Percentiles rank a stretch among this genome's conserved stretches.
phyloP scores from a whole-genome alignment of 2,329 filamentous ascomycete species.

The Cytospora piceicola region DNA sequence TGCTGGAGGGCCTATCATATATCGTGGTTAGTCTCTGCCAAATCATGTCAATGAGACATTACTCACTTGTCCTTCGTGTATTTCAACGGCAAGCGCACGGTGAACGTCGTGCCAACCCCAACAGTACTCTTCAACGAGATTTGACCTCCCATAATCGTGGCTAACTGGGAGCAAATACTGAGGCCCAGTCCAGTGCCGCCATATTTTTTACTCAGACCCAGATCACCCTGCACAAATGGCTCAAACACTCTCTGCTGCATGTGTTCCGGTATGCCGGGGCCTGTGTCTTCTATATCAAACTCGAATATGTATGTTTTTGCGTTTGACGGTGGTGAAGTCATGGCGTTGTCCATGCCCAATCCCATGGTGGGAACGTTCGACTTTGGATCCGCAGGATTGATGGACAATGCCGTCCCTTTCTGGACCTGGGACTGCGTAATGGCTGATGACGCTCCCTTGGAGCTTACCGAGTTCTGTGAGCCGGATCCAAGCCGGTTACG shows the following conservation, averaged over 20 bases:
- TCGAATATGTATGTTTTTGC: constrained; percentile 76
- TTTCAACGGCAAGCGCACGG: constrained; percentile 78
- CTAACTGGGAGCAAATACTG: constrained; percentile 87
- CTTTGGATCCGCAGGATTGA: constrained; percentile 66
- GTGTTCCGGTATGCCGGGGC: constrained; percentile 78
- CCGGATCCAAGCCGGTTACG: constrained; percentile 53
- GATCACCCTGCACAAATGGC: constrained; percentile 91
- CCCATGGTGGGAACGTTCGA: constrained; percentile 48
- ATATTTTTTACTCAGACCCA: constrained; percentile 86
- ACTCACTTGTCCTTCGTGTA: constrained; percentile 70
- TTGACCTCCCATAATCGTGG: constrained; percentile 78
- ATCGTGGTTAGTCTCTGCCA: neutral
- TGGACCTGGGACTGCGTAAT: constrained; percentile 39
- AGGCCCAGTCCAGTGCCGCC: constrained; percentile 87
- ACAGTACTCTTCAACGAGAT: constrained; percentile 73
- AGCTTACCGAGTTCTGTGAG: constrained; percentile 56
- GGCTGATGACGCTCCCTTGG: constrained; percentile 43
- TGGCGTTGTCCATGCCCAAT: constrained; percentile 56
- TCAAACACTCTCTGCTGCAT: constrained; percentile 87
- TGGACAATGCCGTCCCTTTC: constrained; percentile 59
- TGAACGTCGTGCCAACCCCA: constrained; percentile 79
- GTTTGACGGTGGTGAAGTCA: constrained; percentile 62
- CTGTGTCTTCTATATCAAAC: constrained; percentile 87
- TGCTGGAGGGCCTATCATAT: constrained; percentile 52
- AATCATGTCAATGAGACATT: neutral